Base-by-base conservation (phyloP, 805 yeast species). In the Spathaspora hagerdaliae region DNA sequence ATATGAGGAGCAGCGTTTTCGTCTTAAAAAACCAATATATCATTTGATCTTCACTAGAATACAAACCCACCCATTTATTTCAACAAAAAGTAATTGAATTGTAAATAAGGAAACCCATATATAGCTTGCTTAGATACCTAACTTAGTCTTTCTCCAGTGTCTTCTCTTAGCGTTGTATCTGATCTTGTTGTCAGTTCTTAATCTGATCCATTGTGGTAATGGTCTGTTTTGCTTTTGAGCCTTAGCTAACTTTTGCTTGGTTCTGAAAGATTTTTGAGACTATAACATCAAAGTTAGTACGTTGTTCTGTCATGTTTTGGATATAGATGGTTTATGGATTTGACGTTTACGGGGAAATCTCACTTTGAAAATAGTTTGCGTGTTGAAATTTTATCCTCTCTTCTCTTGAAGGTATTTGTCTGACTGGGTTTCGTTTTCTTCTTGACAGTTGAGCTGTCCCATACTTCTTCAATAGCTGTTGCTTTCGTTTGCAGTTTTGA, bases 61-160 rank as follows among this genome's bases (percentile, higher is more conserved):
- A 19, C 24, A 19, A 19, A 19, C 24, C 24, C 24, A 5, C 24
- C 24, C 24, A 19, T 19, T 19, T 5, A 19, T 19, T 19, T 19
- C 24, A 19, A 19, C 24, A 19, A 19, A n/a, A 19, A 19, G 24
- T 19, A 19, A 19, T 19, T 12, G 35, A 32, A 32, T 13, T n/a
- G 13, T 13, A 32, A 32, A 32, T 32, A 13, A 32, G 35, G 13
- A 32, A 32, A 32, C 35, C 35, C 35, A 32, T 32, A 32, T 32
- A 32, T 32, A 27, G 19, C 45, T 42, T 39, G 50, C 65, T 87
- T 91, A 92, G 83, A 92, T 76, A 84, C 83, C 82, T 79, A 92
- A 83, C 96, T 92, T 92, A 71, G 97, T 92, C 87, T 98, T 88
- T 87, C 97, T 92, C 99, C 99, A 92, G 94, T 94, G 96, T 85